Base-by-base conservation (phyloP, 2,329 filamentous ascomycete species). In the Atkinsonella texensis region DNA sequence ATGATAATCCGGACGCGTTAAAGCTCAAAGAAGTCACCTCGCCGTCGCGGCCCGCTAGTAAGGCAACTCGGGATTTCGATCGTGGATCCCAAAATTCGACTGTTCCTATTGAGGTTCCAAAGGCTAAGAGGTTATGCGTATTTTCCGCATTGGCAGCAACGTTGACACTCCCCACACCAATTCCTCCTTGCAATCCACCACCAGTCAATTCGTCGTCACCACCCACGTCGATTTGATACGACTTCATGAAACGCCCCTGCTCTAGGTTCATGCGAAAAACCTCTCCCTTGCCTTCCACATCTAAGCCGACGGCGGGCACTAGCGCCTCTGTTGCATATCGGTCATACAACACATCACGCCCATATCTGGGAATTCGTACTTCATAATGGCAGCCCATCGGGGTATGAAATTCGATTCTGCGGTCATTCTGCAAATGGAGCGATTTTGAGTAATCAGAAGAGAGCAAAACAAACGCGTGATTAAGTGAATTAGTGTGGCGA, bases 31-130 rank as follows among this genome's bases (percentile, higher is more conserved):
- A 88, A 0, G 91, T 96, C 45, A 96, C 83, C 62, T 89, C 85
- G 33, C 80, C 81, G 54, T 83, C 78, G 53, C 82, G 77, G 0
- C 75, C 78, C 12, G 84, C 76, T 2, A 98, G 73, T 17, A 91
- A 77, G 15, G 88, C 90, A 11, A 91, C 85, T 52, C 89, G 78
- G 51, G 84, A 85, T 63, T 89, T 85, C 32, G 87, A 89, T 54
- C 93, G 80, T 1, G 90, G 80, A 64, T 98, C 93, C 88, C 90
- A 98, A 62, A 97, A 91, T 65, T 98, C 93, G 28, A 97, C 88
- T 1, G 91, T 95, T n/a, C 93, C 91, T 52, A 93, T 73, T 2
- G 89, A 90, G 1, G 93, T 98, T 49, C 94, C 93, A 61, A 98
- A 98, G 0, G 91, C 90, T 35, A 90, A 76, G 4, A 98, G 74